Percentiles rank a stretch among this genome's conserved stretches.
These are phyloP conservation scores for Sphagnum magellanicum DNA, from an alignment of 228 moss, liverwort and hornwort species.

Conservation along the genomic window DNA sequence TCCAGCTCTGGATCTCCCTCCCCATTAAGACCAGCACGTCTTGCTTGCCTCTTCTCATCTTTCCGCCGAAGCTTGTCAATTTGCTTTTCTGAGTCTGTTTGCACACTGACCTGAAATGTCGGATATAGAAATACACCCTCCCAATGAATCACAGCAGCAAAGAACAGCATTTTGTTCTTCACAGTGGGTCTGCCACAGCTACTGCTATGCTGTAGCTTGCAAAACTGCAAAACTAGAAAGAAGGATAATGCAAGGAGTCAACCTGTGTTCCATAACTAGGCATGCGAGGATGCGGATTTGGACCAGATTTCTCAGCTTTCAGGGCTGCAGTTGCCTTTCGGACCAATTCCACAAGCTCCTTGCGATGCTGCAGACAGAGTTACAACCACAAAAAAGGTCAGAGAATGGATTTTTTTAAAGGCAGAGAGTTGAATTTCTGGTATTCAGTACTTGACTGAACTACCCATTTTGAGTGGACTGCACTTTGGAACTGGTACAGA, in stretches of 20 bases:
- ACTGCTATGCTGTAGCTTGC: no score
- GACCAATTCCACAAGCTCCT: conserved; percentile 73
- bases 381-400: neutral
- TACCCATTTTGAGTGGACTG: no score
- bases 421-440: no score
- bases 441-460: no score
- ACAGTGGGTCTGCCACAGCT: neutral
- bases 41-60: conserved; percentile 89
- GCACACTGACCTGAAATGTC: conserved; percentile 76
- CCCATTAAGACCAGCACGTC: conserved; percentile 42
- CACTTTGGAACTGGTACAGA: no score
- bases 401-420: no score
- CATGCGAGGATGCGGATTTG: conserved; percentile 75
- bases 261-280: conserved; percentile 99
- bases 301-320: conserved; percentile 69
- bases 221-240: no score
- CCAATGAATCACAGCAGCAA: neutral
- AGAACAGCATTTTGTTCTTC: neutral
- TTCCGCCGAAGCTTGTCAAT: conserved; percentile 89
- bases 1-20: conserved; percentile 80
- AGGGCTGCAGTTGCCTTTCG: conserved; percentile 72
- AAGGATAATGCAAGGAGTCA: neutral
- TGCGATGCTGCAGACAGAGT: conserved; percentile 66
- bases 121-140: no score
- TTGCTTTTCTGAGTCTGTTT: conserved; percentile 77